phyloP scores from a whole-genome alignment of 495 filamentous ascomycete species.

The Aspergillus ostianus region DNA sequence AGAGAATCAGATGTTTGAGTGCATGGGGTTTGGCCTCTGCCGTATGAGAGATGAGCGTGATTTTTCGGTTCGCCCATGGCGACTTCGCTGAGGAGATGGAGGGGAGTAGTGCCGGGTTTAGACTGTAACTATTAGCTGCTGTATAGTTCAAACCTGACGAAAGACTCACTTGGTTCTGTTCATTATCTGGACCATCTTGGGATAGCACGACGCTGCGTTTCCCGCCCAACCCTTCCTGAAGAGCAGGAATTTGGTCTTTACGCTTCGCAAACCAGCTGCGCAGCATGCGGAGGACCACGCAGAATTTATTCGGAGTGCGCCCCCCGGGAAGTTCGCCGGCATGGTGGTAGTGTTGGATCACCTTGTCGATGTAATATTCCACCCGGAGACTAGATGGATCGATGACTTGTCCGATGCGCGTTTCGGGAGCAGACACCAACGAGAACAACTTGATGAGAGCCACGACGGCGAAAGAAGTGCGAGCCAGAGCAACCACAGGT shows the following conservation, averaged over 20 bases:
- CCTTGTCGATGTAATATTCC: slow-evolving; percentile 66
- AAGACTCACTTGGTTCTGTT: slow-evolving; percentile 4
- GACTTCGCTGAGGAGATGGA: slow-evolving; percentile 68
- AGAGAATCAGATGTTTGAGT: slow-evolving; percentile 1
- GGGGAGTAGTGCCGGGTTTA: slow-evolving; percentile 45
- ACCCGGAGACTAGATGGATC: slow-evolving; percentile 70
- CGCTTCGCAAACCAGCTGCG: slow-evolving; percentile 65
- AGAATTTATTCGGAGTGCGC: slow-evolving; percentile 72
- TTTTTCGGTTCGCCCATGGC: slow-evolving; percentile 53
- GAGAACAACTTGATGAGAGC: slow-evolving; percentile 87
- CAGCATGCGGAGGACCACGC: slow-evolving; percentile 71
- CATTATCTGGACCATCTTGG: neutral
- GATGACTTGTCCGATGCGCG: slow-evolving; percentile 74
- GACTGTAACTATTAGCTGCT: slow-evolving; percentile 17
- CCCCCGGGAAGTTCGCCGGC: slow-evolving; percentile 64
- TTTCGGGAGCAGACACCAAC: slow-evolving; percentile 63
- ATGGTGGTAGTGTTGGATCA: slow-evolving; percentile 64
- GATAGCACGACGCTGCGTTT: neutral
- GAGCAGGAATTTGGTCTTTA: slow-evolving; percentile 33
- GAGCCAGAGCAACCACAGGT: slow-evolving; percentile 75
- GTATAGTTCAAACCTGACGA: slow-evolving; percentile 10
- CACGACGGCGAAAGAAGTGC: slow-evolving; percentile 79
- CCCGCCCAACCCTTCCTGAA: slow-evolving; percentile 31
- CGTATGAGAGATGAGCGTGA: slow-evolving; percentile 11
- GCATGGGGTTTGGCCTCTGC: slow-evolving; percentile 9